Evolutionary conservation across 768 basidiomycete genomes (phyloP), one percentile per base, ranked within the genome.

Genomic region (Tephrocybe sp.): DNA sequence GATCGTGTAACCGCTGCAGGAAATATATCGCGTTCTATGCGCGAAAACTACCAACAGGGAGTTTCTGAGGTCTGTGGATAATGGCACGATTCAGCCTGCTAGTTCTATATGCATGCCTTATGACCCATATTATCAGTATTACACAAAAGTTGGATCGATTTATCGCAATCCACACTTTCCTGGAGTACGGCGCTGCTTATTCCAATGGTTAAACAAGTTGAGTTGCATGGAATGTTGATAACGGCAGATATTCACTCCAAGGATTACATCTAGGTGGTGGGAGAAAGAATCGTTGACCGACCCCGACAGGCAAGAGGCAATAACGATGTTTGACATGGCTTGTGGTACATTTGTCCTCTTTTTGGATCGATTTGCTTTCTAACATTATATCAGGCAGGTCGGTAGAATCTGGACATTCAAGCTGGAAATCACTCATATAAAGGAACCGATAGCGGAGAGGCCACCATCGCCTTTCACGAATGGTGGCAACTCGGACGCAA

Each of bases 121-220:
- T n/a, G 37, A 3, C 23, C 27, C 24, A 15, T 30, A 18, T 36
- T 30, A 30, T 12, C 22, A 16, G 37, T 16, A 83, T 58, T 83
- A 84, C 60, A 73, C 66, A 38, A 79, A 79, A 68, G 83, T 86
- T 1, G 79, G 79, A n/a, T 64, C 79, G 16, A 80, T 77, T 9
- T 87, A 89, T 64, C 78, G 85, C 11, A 88, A 88, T 58, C 84
- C 86, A 0, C 86, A 87, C 65, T 86, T 80, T 54, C 83, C 81
- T 2, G 84, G 83, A 5, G 73, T 87, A 45, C 74, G 79, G 49
- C 75, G 74, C 23, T 77, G 76, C 60, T 64, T 82, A 18, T 75
- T 75, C 53, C 59, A 71, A 22, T 80, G 78, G 79, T 62, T 83
- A 16, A 77, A 75, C 61, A 73, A 68, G 80, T 76, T 46, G 3